A percentile compares a stretch with the other conserved stretches of the same genome.
Conservation (phyloP, 164 flowering plant genomes). For the Dillenia suffruticosa region DNA sequence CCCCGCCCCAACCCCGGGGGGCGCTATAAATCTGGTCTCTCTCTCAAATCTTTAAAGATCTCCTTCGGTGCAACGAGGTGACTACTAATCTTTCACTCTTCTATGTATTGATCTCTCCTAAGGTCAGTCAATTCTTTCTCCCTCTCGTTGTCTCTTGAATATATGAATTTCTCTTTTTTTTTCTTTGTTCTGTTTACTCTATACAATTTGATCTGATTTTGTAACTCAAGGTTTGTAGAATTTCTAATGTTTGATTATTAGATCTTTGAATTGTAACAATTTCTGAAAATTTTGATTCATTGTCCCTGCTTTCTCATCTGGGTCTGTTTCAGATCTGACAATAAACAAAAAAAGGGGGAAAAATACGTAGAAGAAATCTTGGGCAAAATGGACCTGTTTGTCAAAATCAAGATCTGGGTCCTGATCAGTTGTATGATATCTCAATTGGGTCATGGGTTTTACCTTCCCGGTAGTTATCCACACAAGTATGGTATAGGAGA, state of each 20-base stretch:
- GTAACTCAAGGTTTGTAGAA: background rate
- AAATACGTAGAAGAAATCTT: no score
- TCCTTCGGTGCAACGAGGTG: no score
- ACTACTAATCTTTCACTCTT: no score
- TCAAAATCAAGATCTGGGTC: conserved; percentile 35
- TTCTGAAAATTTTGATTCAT: background rate
- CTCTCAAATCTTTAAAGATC: no score
- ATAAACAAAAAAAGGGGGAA: background rate
- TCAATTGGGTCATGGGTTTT: conserved; percentile 51
- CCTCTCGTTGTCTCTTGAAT: background rate
- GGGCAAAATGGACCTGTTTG: conserved; percentile 31
- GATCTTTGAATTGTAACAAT: background rate
- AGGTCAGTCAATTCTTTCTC: background rate
- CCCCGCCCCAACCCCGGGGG: no score
- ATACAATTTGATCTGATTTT: background rate
- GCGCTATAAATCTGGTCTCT: no score
- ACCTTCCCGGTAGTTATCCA: conserved; percentile 92
- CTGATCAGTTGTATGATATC: conserved; percentile 30
- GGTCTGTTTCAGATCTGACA: conserved; percentile 35
- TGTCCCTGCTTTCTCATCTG: conserved; percentile 12
- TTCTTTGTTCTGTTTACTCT: background rate
- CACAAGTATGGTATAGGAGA: conserved; percentile 56
- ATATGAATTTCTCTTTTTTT: background rate
- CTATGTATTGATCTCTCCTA: no score
- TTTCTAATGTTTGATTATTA: background rate